Percentiles rank a stretch among this genome's conserved stretches.
phyloP scores from a whole-genome alignment of 306 rosid genomes.

The Pyrus betulifolia region DNA sequence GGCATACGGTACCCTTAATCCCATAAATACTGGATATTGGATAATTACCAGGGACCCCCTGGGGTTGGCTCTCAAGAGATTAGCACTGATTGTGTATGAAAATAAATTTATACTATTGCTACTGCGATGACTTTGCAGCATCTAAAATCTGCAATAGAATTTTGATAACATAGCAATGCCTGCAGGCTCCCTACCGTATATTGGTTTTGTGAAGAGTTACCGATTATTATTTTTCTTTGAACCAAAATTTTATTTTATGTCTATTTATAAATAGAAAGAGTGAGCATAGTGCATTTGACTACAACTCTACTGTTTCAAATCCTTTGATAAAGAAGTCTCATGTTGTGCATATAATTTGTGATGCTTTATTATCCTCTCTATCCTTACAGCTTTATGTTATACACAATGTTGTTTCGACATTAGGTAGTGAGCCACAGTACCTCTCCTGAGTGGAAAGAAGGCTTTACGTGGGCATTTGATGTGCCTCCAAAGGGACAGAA shows the following conservation, averaged over 20 bases:
- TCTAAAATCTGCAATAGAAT: neutral
- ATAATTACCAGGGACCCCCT: neutral
- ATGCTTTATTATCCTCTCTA: constrained; percentile 8
- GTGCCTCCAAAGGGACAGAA: constrained; percentile 98
- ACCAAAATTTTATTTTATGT: neutral
- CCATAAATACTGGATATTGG: neutral
- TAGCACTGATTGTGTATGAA: neutral
- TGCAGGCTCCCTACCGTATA: neutral
- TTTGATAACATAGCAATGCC: neutral
- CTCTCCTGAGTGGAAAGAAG: constrained; percentile 98
- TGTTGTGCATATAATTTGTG: constrained; percentile 1
- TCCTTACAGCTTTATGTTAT: neutral
- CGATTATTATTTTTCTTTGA: no score
- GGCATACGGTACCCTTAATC: neutral
- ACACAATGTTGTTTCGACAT: neutral
- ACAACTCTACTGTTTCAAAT: neutral
- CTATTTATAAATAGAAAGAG: neutral
- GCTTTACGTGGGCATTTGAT: constrained; percentile 95
- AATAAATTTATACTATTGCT: neutral
- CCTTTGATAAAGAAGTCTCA: neutral
- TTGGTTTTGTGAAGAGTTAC: neutral
- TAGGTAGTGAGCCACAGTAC: constrained; percentile 84
- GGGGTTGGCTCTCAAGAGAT: neutral
- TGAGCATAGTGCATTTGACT: neutral
- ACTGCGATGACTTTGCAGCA: neutral